These are phyloP conservation scores for Calonectria montana DNA, from an alignment of 2,329 filamentous ascomycete genomes.

Conservation along the genomic window DNA sequence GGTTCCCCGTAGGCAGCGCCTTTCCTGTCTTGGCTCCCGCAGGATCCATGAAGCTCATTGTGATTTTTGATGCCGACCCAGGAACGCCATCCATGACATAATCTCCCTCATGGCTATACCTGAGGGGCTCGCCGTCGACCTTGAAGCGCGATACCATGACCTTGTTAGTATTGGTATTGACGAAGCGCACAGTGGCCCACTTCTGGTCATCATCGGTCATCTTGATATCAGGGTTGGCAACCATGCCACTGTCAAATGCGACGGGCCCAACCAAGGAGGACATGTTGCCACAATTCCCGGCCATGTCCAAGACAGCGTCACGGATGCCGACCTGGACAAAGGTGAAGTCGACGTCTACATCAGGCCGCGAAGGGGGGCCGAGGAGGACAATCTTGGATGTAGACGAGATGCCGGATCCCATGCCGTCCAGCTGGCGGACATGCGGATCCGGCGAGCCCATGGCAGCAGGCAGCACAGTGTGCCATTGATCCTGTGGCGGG, in stretches of 20 bases:
- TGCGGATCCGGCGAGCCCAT: constrained; percentile 75
- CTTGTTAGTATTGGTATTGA: constrained; percentile 79
- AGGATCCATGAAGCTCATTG: constrained; percentile 71
- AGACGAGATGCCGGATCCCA: constrained; percentile 76
- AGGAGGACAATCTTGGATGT: constrained; percentile 79
- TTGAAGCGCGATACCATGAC: constrained; percentile 69
- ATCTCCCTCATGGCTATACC: constrained; percentile 54
- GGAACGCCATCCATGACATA: constrained; percentile 74
- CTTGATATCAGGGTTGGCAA: constrained; percentile 30
- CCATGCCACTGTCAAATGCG: constrained; percentile 47
- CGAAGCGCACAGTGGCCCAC: constrained; percentile 65
- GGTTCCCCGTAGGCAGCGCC: constrained; percentile 61
- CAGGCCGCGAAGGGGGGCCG: constrained; percentile 57
- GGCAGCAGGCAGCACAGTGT: constrained; percentile 65
- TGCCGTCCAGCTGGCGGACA: constrained; percentile 77
- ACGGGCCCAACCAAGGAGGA: constrained; percentile 71
- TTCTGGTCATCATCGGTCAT: constrained; percentile 40
- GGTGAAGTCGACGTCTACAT: constrained; percentile 75
- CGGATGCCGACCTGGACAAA: constrained; percentile 77
- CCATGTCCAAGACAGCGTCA: constrained; percentile 70
- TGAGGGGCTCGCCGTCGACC: constrained; percentile 53
- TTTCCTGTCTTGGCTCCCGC: constrained; percentile 72
- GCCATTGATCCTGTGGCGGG: constrained; percentile 50
- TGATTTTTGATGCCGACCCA: constrained; percentile 66
- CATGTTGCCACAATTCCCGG: constrained; percentile 84